A percentile compares a stretch with the other conserved stretches of the same genome.
phyloP scores from a whole-genome alignment of 1,284 basidiomycete genomes.

The Heliocybe sulcata region DNA sequence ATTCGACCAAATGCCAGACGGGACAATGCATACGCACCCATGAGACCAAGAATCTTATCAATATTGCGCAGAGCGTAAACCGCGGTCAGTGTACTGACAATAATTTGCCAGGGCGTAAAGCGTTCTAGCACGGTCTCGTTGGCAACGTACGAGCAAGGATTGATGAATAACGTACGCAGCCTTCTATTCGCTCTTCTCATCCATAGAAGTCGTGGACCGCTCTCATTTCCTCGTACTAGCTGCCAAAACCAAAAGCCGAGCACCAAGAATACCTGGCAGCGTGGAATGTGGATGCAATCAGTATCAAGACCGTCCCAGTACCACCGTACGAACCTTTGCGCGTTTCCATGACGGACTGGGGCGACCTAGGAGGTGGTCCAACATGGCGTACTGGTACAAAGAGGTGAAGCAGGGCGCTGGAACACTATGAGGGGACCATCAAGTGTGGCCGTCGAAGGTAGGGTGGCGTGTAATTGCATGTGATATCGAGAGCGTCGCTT shows the following conservation, averaged over 20 bases:
- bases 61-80: constrained; percentile 84
- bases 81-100: constrained; percentile 78
- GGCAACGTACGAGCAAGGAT: background rate
- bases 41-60: constrained; percentile 80
- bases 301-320: background rate
- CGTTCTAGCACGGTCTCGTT: constrained; percentile 40
- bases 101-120: constrained; percentile 93
- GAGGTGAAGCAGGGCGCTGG: constrained; percentile 1
- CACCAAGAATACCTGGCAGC: constrained; percentile 70
- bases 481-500: constrained; percentile 12
- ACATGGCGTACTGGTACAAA: constrained; percentile 20
- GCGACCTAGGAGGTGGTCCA: constrained; percentile 29
- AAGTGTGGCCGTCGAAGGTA: constrained; percentile 2
- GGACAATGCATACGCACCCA: constrained; percentile 20
- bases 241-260: constrained; percentile 88
- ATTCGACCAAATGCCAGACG: constrained; percentile 2
- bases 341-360: constrained; percentile 32
- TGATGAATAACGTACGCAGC: constrained; percentile 41
- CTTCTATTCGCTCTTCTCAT: constrained; percentile 50
- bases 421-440: background rate
- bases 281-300: constrained; percentile 1
- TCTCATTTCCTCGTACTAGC: constrained; percentile 62
- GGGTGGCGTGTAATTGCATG: constrained; percentile 17
- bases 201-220: constrained; percentile 60
- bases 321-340: constrained; percentile 19